Base-by-base conservation (phyloP, 371 early-diverging fungal genomes). In the Chytridium lagenaria region DNA sequence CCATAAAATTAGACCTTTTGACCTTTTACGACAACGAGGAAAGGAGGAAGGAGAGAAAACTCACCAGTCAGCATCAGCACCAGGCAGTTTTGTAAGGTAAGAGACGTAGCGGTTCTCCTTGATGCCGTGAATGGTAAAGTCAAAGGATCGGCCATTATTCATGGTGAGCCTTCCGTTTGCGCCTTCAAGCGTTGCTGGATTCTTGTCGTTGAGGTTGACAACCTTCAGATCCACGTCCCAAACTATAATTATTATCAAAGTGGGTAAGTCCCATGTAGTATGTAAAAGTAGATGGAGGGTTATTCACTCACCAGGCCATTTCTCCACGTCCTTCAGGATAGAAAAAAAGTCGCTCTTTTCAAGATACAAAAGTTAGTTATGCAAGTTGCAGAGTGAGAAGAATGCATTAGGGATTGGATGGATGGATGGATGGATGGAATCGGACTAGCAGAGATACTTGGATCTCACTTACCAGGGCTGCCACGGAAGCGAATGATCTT, bases 31-130 rank as follows among this genome's bases (percentile, higher is more conserved):
- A n/a, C n/a, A n/a, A n/a, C n/a, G n/a, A n/a, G n/a, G n/a, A n/a
- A n/a, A n/a, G n/a, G n/a, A n/a, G n/a, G n/a, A n/a, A n/a, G n/a
- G 28, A 49, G 10, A 1, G 26, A 44, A 40, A 50, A 71, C 15
- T 34, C 37, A 61, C 75, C 63, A 65, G 28, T 69, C 66, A 5
- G 55, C 66, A 16, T 50, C 30, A 16, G n/a, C 50, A 30, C 75
- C 75, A 23, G 77, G 77, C 16, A 77, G 55, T 64, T 51, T 33
- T 28, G 73, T 72, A 5, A 72, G 66, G 52, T 77, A 77, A 22
- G 61, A 68, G 26, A 77, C 68, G 26, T 68, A 64, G 34, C 51
- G 33, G 49, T 69, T 69, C 51, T 50, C 67, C 61, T 34, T 36
- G 65, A 72, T 40, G 61, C 69, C 68, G 5, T 63, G 71, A 23